Conservation (phyloP, 140 eudicot species). For the Eryngium alpinum region DNA sequence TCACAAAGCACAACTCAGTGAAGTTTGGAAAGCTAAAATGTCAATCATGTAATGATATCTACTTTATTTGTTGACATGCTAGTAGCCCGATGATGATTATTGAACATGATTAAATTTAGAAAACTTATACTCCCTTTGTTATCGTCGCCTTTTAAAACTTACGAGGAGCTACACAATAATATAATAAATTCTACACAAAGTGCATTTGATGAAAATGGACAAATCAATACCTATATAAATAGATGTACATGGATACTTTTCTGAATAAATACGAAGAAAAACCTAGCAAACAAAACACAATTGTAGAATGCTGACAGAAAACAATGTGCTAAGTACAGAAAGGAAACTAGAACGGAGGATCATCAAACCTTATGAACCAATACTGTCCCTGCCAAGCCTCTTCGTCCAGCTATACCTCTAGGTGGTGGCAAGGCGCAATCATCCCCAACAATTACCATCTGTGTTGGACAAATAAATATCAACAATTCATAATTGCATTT, state of each 20-base stretch:
- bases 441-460: conserved; percentile 99
- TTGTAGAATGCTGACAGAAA: background rate
- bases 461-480: conserved; percentile 10
- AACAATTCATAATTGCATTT: background rate
- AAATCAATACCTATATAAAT: no score
- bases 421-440: conserved; percentile 99
- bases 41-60: no score
- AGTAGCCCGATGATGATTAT: no score
- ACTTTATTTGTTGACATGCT: no score
- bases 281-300: background rate
- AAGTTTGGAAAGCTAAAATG: no score
- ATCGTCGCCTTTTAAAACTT: background rate
- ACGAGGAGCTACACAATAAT: background rate
- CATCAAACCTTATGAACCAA: conserved; percentile 76
- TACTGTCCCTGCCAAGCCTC: conserved; percentile 97
- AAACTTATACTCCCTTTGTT: no score
- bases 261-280: background rate
- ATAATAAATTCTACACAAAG: background rate
- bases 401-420: conserved; percentile 92
- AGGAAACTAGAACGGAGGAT: conserved; percentile 7
- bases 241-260: background rate
- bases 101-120: no score
- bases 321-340: background rate
- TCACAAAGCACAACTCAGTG: no score
- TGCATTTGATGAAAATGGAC: background rate